Base-by-base conservation (phyloP, 129 eudicot species). In the Arctium lappa region DNA sequence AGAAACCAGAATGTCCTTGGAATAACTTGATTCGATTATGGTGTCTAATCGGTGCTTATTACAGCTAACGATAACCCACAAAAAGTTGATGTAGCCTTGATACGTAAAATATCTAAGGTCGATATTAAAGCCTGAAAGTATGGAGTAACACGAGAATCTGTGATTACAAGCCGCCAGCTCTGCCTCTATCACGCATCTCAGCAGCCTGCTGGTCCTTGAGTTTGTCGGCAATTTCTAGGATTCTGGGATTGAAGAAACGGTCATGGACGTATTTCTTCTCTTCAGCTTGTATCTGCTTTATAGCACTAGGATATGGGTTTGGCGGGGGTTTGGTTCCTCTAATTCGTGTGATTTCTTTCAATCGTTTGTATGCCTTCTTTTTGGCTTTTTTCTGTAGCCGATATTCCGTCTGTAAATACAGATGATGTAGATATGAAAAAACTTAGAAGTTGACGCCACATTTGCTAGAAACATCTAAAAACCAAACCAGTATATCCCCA, bases 261-360 rank as follows among this genome's bases (percentile, higher is more conserved):
- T 86, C 98, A 42, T 82, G 90, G 37, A 94, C 88, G 73, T 84
- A 90, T 80, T 78, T 85, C 84, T 87, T 87, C 83, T 92, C 97
- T 85, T 94, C 96, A 8, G 95, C 98, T 72, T 94, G 97, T 78
- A 94, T 92, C 85, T 92, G 94, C 86, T 92, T 95, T 60, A 92
- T 79, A 85, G 94, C 97, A 87, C 97, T 89, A 6, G 91, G 91
- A 80, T 91, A 95, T 62, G 97, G 98, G 83, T 91, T 92, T 68
- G 93, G 91, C 74, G 98, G 98, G 63, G 92, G 93, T 74, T 77
- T 88, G 69, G 91, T 95, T 29, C 92, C 98, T 87, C 88, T 92
- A 68, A 89, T 82, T 40, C 79, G 77, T 33, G 97, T 86, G 32
- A 91, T 91, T 86, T 95, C 90, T 88, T 88, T 95, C 93, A 95